phyloP scores from a whole-genome alignment of 768 basidiomycete species.

The Russula brevipes region DNA sequence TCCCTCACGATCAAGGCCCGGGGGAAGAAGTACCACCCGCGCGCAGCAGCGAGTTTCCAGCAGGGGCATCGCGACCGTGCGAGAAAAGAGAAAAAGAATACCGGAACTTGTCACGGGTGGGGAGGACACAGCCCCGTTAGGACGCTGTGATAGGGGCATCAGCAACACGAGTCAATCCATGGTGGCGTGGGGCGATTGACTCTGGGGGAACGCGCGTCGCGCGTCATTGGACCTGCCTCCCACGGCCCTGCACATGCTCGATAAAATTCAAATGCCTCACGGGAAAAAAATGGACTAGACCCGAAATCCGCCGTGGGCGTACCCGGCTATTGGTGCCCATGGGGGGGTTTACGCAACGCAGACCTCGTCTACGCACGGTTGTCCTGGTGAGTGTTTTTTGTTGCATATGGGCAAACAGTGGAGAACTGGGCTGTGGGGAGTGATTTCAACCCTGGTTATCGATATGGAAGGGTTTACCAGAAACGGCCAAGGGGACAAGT shows the following conservation, averaged over 20 bases:
- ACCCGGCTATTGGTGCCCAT: slow-evolving; percentile 2
- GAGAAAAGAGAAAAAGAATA: slow-evolving; percentile 1
- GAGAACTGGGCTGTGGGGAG: slow-evolving; percentile 19
- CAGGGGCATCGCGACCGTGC: neutral
- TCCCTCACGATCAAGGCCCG: neutral
- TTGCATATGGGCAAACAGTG: slow-evolving; percentile 6
- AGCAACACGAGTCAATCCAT: slow-evolving; percentile 19
- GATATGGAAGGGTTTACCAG: slow-evolving; percentile 19
- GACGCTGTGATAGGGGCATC: slow-evolving; percentile 23
- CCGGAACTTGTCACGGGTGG: slow-evolving; percentile 10
- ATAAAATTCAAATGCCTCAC: slow-evolving; percentile 10
- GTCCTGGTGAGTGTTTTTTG: slow-evolving; percentile 10
- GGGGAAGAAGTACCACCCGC: neutral
- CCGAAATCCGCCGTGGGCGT: slow-evolving; percentile 3
- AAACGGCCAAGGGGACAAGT: slow-evolving; percentile 11
- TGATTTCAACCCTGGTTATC: slow-evolving; percentile 16
- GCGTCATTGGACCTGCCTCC: slow-evolving; percentile 21
- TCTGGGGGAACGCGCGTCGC: slow-evolving; percentile 12
- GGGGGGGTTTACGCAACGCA: slow-evolving; percentile 11
- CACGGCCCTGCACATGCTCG: slow-evolving; percentile 16
- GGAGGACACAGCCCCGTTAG: slow-evolving; percentile 11
- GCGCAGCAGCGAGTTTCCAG: neutral
- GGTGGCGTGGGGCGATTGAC: slow-evolving; percentile 22
- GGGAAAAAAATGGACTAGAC: slow-evolving; percentile 14
- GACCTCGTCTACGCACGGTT: slow-evolving; percentile 8